phyloP scores from a whole-genome alignment of 1,284 basidiomycete species.

The Acaromyces ingoldii region DNA sequence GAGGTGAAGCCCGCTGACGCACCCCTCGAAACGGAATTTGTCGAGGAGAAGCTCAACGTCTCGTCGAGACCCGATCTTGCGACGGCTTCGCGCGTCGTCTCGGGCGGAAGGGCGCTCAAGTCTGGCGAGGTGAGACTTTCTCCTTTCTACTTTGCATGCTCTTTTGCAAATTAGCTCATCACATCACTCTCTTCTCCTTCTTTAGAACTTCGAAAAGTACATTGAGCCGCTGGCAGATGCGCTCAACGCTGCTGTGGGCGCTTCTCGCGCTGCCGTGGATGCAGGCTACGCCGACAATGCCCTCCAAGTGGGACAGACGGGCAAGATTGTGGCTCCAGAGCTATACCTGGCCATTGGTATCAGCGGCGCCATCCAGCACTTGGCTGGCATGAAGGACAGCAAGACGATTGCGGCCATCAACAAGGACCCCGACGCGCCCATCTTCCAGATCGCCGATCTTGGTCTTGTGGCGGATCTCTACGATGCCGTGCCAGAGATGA shows the following conservation, averaged over 20 bases:
- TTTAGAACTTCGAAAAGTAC: slow-evolving; percentile 70
- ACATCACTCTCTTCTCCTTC: too few relatives aligned
- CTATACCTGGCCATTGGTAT: slow-evolving; percentile 95
- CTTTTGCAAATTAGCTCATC: too few relatives aligned
- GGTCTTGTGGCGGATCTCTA: slow-evolving; percentile 70
- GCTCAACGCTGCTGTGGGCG: slow-evolving; percentile 91
- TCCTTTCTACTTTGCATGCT: too few relatives aligned
- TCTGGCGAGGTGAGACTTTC: slow-evolving; percentile 68
- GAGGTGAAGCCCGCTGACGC: slow-evolving; percentile 56
- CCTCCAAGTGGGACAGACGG: slow-evolving; percentile 96
- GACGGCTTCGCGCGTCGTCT: slow-evolving; percentile 80
- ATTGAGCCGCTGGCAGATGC: slow-evolving; percentile 89
- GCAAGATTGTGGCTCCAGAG: slow-evolving; percentile 74
- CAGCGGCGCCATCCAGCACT: slow-evolving; percentile 95
- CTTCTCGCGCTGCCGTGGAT: slow-evolving; percentile 94
- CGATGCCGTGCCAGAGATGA: slow-evolving; percentile 51
- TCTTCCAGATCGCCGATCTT: slow-evolving; percentile 96
- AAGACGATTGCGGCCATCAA: slow-evolving; percentile 98
- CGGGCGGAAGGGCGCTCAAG: slow-evolving; percentile 92
- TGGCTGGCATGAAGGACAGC: slow-evolving; percentile 99
- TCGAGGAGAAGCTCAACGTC: slow-evolving; percentile 79
- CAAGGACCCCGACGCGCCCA: slow-evolving; percentile 98
- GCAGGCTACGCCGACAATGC: slow-evolving; percentile 98
- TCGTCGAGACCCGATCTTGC: slow-evolving; percentile 91
- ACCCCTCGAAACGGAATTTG: slow-evolving; percentile 59